phyloP scores from a whole-genome alignment of 2,329 filamentous ascomycete genomes.

The Lachnellula suecica region DNA sequence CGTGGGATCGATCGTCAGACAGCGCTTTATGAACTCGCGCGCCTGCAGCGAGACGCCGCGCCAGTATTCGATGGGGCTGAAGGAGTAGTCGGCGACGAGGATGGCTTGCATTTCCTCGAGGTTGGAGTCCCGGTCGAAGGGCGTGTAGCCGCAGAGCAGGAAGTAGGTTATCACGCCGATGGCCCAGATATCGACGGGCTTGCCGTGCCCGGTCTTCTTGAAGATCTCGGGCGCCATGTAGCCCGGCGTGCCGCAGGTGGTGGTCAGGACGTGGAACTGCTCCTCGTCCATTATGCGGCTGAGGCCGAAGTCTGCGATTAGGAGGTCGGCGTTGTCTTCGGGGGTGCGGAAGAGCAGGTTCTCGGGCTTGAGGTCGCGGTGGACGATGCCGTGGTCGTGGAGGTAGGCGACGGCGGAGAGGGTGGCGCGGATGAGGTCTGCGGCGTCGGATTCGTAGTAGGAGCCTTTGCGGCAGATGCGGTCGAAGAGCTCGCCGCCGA shows the following conservation, averaged over 20 bases:
- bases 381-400: constrained; percentile 97
- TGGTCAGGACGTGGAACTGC: constrained; percentile 95
- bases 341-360: constrained; percentile 95
- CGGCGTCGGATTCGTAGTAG: constrained; percentile 97
- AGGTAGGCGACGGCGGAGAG: constrained; percentile 97
- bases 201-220: constrained; percentile 96
- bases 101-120: constrained; percentile 99
- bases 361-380: constrained; percentile 96
- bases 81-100: constrained; percentile 92
- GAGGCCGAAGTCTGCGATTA: constrained; percentile 96
- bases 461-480: constrained; percentile 98
- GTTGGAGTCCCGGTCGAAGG: constrained; percentile 95
- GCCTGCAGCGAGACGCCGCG: constrained; percentile 83
- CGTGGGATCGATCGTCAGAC: constrained; percentile 85
- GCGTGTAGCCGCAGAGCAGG: constrained; percentile 94
- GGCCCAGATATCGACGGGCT: constrained; percentile 97
- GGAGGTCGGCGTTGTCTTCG: constrained; percentile 93
- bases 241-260: constrained; percentile 94
- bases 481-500: constrained; percentile 96
- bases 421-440: constrained; percentile 90
- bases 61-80: constrained; percentile 95
- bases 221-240: constrained; percentile 99
- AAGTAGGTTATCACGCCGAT: constrained; percentile 99
- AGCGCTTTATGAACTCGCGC: constrained; percentile 89
- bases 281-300: constrained; percentile 99